Conservation (phyloP, 1,284 basidiomycete species). For the Pseudozyma tsukubaensis region DNA sequence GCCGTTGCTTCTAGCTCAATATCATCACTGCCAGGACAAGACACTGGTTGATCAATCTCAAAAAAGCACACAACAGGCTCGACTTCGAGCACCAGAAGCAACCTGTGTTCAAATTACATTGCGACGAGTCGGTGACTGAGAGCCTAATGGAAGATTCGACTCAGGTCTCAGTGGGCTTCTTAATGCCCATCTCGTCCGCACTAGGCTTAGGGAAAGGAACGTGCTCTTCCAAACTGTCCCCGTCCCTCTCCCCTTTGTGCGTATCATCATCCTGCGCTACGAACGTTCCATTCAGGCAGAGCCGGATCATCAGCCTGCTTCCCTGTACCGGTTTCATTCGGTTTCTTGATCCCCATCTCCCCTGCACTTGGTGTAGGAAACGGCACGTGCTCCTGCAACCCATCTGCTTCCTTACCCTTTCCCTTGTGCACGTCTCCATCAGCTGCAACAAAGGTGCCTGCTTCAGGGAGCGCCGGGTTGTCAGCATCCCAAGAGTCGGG, state of each 20-base stretch:
- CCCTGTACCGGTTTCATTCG: background rate
- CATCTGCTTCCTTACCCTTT: background rate
- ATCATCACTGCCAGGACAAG: no score
- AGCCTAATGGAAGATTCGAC: background rate
- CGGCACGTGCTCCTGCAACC: conserved; percentile 3
- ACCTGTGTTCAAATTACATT: no score
- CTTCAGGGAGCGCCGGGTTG: background rate
- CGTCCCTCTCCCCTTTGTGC: conserved; percentile 9
- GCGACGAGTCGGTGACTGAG: no score
- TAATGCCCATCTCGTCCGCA: conserved; percentile 30
- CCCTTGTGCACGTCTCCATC: conserved; percentile 3
- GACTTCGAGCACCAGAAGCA: no score
- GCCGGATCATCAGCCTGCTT: conserved; percentile 12
- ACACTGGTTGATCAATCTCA: no score
- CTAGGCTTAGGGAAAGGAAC: conserved; percentile 25
- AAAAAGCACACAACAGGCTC: no score
- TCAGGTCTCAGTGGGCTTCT: conserved; percentile 23
- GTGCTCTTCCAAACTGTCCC: conserved; percentile 9
- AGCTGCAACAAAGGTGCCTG: background rate
- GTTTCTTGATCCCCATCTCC: conserved; percentile 10
- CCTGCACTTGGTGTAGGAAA: conserved; percentile 8
- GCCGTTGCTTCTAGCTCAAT: background rate
- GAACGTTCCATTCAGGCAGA: conserved; percentile 19
- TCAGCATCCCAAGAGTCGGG: background rate
- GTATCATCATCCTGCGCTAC: conserved; percentile 21